These are phyloP conservation scores for Chaetomiaceae sp. DNA, from an alignment of 2,329 filamentous ascomycete species.

Conservation along the genomic window DNA sequence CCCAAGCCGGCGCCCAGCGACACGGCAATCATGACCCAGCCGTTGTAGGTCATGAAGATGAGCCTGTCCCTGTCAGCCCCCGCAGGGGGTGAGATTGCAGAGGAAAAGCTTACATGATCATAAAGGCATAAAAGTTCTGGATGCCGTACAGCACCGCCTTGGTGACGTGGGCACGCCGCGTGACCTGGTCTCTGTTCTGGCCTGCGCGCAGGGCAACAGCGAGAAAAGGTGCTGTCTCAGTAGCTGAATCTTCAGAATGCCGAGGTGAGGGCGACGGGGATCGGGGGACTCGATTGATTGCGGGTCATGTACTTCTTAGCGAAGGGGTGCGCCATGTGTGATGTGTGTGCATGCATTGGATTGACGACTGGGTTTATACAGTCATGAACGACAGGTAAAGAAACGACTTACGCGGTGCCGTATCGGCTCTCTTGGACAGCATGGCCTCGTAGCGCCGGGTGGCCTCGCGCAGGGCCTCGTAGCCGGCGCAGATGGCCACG, in stretches of 20 bases:
- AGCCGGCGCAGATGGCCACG: conserved; percentile 79
- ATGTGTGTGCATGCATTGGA: too few species aligned
- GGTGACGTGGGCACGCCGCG: conserved; percentile 66
- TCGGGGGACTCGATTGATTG: conserved; percentile 6
- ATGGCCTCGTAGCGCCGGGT: conserved; percentile 71
- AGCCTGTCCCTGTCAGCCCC: conserved; percentile 57
- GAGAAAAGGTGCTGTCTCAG: conserved; percentile 60
- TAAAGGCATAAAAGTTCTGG: conserved; percentile 98
- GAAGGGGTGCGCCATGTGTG: not conserved
- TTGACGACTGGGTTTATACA: too few species aligned
- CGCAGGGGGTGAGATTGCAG: not conserved
- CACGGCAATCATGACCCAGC: conserved; percentile 92
- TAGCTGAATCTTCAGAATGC: conserved; percentile 36
- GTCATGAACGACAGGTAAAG: not conserved
- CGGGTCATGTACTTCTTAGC: conserved; percentile 19
- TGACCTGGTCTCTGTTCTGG: conserved; percentile 57
- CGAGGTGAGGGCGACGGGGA: not conserved
- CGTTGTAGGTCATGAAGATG: conserved; percentile 99
- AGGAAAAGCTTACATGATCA: conserved; percentile 82
- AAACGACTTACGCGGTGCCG: conserved; percentile 53
- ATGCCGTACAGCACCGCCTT: conserved; percentile 82
- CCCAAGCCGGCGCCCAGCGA: conserved; percentile 84
- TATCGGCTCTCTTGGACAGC: conserved; percentile 43
- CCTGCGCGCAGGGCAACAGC: conserved; percentile 52
- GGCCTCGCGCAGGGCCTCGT: conserved; percentile 78